A percentile compares a stretch with the other conserved stretches of the same genome.
phyloP scores from a whole-genome alignment of 1,139 yeast species.

The Candida glucosophila region DNA sequence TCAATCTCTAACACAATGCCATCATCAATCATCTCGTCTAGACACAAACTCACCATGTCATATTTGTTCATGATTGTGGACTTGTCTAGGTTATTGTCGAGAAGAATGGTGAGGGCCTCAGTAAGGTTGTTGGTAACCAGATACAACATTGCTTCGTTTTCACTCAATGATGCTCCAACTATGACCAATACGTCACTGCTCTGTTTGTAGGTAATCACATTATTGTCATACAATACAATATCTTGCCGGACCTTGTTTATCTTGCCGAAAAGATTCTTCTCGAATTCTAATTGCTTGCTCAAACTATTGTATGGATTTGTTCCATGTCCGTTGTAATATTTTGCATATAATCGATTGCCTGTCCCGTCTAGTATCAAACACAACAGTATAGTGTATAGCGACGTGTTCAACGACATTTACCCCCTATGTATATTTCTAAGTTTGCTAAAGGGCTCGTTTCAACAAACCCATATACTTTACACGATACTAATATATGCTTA shows the following conservation, averaged over 20 bases:
- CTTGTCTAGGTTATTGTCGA: constrained; percentile 72
- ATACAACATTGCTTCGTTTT: constrained; percentile 78
- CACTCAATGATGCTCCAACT: constrained; percentile 65
- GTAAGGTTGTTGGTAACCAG: constrained; percentile 70
- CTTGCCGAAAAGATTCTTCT: constrained; percentile 60
- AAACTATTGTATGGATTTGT: constrained; percentile 26
- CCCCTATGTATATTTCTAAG: too few species aligned
- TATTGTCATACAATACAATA: constrained; percentile 69
- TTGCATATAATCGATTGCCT: constrained; percentile 75
- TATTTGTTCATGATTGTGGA: constrained; percentile 71
- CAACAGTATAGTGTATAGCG: constrained; percentile 74
- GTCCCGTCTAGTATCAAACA: constrained; percentile 72
- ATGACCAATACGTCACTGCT: constrained; percentile 68
- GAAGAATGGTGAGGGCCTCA: constrained; percentile 72
- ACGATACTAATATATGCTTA: too few species aligned
- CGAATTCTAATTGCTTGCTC: constrained; percentile 71
- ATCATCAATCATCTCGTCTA: constrained; percentile 89
- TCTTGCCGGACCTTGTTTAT: constrained; percentile 77
- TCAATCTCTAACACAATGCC: constrained; percentile 90
- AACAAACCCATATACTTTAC: too few species aligned
- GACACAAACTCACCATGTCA: constrained; percentile 76
- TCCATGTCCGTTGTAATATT: constrained; percentile 56
- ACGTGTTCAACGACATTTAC: constrained; percentile 55
- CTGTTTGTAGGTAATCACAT: constrained; percentile 77
- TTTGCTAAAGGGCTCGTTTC: too few species aligned